These are phyloP conservation scores for Ophiostoma sp. DNA, from an alignment of 2,329 filamentous ascomycete species.

Conservation along the genomic window DNA sequence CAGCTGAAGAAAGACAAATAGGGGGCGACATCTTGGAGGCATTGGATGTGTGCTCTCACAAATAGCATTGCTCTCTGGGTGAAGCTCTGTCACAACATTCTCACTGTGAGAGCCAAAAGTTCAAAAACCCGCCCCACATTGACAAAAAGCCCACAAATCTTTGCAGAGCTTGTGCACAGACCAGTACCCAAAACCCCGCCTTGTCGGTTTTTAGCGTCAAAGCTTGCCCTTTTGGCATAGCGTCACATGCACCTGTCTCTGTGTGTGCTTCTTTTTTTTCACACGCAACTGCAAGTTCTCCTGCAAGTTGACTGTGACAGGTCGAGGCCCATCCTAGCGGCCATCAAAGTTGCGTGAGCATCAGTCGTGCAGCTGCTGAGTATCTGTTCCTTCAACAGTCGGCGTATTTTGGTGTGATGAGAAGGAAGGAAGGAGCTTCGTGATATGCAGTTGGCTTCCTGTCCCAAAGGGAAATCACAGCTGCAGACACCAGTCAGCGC, in stretches of 20 bases:
- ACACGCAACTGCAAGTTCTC: too few relatives aligned
- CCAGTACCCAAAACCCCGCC: constrained; percentile 8
- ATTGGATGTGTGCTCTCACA: too few relatives aligned
- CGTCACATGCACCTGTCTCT: constrained; percentile 1
- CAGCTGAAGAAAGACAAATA: constrained; percentile 14
- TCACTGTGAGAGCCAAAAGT: neutral
- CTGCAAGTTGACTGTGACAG: neutral
- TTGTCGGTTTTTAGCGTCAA: constrained; percentile 18
- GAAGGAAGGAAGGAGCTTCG: neutral
- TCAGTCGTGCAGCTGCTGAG: neutral
- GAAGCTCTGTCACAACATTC: neutral
- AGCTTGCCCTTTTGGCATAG: constrained; percentile 16
- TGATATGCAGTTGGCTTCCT: neutral
- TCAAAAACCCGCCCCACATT: neutral
- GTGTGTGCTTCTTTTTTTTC: neutral
- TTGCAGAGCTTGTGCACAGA: constrained; percentile 18
- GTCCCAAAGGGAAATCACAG: constrained; percentile 5
- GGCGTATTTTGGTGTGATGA: neutral
- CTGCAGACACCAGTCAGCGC: neutral
- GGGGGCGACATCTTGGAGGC: neutral
- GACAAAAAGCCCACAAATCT: neutral
- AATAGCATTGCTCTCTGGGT: too few relatives aligned
- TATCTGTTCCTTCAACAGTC: neutral
- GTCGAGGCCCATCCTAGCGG: neutral
- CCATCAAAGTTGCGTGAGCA: neutral